A percentile compares a stretch with the other conserved stretches of the same genome.
Conservation (phyloP, 164 flowering plant species). For the Aristolochia fimbriata region DNA sequence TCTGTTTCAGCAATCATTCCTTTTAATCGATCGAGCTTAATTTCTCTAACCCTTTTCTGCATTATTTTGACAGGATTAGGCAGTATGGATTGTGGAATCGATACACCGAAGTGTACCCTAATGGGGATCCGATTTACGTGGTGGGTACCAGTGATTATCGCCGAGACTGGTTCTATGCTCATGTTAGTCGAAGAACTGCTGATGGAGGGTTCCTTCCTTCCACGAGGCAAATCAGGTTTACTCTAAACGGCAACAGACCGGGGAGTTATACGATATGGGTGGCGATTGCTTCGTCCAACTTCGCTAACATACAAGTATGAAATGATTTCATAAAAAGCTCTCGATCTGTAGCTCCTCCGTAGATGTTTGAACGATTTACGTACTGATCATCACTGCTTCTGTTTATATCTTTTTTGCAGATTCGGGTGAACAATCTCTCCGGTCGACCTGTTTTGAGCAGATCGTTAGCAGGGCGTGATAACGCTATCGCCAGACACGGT, state of each 20-base stretch:
- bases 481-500: constrained; percentile 65
- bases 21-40: too few relatives aligned
- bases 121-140: constrained; percentile 47
- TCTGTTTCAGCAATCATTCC: too few relatives aligned
- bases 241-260: constrained; percentile 10
- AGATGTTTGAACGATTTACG: too few relatives aligned
- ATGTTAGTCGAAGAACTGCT: constrained; percentile 48
- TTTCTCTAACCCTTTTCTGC: too few relatives aligned
- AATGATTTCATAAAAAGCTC: neutral
- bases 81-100: constrained; percentile 91
- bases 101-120: constrained; percentile 57
- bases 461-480: constrained; percentile 54
- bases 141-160: constrained; percentile 47
- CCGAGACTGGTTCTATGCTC: constrained; percentile 82
- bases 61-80: constrained; percentile 37
- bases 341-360: too few relatives aligned
- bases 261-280: constrained; percentile 21
- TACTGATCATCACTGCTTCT: too few relatives aligned
- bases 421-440: constrained; percentile 6
- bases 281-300: constrained; percentile 25
- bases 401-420: neutral
- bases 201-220: constrained; percentile 40
- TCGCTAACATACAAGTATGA: constrained; percentile 21
- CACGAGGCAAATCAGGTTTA: constrained; percentile 31
- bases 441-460: constrained; percentile 34